These are phyloP conservation scores for Begonia masoniana DNA, from an alignment of 306 rosid species.

Conservation along the genomic window DNA sequence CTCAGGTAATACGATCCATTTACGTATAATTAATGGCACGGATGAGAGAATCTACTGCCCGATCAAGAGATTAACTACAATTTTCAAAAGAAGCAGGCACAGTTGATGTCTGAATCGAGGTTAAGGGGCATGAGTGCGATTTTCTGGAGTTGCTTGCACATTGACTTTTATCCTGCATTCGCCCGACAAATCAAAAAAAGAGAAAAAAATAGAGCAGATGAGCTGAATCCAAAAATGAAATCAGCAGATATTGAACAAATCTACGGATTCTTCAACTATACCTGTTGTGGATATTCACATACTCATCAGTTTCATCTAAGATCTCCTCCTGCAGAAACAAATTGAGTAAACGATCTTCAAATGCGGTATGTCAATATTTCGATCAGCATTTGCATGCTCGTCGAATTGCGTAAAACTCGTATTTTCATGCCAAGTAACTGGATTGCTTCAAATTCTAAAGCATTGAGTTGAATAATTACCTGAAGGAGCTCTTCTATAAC, in stretches of 20 bases:
- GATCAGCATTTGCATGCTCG: no score
- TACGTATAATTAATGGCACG: no score
- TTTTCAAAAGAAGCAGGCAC: not conserved
- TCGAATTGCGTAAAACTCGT: no score
- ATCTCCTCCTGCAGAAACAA: constrained; percentile 78
- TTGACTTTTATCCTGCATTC: constrained; percentile 82
- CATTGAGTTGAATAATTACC: constrained; percentile 23
- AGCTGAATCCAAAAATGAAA: no score
- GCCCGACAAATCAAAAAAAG: not conserved
- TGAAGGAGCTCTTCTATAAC: constrained; percentile 99
- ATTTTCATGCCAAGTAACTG: no score
- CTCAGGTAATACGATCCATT: no score
- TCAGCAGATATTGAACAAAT: no score
- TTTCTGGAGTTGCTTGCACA: constrained; percentile 69
- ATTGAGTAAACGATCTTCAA: constrained; percentile 9
- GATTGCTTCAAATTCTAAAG: no score
- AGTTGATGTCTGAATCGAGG: not conserved
- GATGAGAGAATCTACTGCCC: no score
- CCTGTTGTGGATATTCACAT: constrained; percentile 93
- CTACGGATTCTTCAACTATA: constrained; percentile 17
- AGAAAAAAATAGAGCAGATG: no score
- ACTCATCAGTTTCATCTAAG: constrained; percentile 97
- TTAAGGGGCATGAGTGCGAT: constrained; percentile 16
- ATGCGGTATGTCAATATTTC: no score
- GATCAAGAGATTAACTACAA: not conserved